These are phyloP conservation scores for Scutellaria barbata DNA, from an alignment of 257 asterid species.

Conservation along the genomic window DNA sequence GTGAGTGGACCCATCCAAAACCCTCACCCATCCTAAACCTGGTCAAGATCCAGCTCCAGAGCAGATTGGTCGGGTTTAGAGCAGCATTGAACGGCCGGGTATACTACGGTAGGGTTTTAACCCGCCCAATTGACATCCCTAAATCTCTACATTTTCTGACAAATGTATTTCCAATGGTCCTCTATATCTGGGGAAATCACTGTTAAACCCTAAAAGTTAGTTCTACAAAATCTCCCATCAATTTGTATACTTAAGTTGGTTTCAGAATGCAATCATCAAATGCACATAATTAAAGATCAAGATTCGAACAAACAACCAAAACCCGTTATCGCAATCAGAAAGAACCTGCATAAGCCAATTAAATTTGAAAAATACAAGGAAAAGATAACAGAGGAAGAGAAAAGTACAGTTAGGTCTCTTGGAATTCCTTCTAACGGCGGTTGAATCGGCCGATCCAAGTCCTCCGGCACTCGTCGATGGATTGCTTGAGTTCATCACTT, in stretches of 20 bases:
- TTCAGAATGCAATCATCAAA: background rate
- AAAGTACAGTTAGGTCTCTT: slow-evolving; percentile 72
- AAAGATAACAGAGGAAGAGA: background rate
- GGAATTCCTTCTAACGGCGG: slow-evolving; percentile 58
- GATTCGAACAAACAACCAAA: background rate
- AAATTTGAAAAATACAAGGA: slow-evolving; percentile 6
- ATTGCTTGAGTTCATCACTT: slow-evolving; percentile 54
- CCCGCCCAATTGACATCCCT: too few species aligned
- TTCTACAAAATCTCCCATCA: background rate
- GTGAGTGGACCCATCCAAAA: too few species aligned
- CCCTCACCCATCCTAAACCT: too few species aligned
- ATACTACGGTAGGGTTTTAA: too few species aligned
- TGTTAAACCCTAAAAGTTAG: background rate
- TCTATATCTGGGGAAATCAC: background rate
- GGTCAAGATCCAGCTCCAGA: too few species aligned
- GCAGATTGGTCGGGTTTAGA: too few species aligned
- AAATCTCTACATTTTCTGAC: too few species aligned
- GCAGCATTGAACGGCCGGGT: too few species aligned
- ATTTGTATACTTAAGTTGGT: background rate
- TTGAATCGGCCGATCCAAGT: slow-evolving; percentile 62
- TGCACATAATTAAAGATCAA: background rate
- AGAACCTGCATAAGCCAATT: background rate
- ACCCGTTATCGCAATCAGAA: background rate
- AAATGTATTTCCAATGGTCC: background rate
- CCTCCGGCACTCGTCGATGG: slow-evolving; percentile 64